These are phyloP conservation scores for Podila horticola DNA, from an alignment of 192 early-diverging fungal species.

Conservation along the genomic window DNA sequence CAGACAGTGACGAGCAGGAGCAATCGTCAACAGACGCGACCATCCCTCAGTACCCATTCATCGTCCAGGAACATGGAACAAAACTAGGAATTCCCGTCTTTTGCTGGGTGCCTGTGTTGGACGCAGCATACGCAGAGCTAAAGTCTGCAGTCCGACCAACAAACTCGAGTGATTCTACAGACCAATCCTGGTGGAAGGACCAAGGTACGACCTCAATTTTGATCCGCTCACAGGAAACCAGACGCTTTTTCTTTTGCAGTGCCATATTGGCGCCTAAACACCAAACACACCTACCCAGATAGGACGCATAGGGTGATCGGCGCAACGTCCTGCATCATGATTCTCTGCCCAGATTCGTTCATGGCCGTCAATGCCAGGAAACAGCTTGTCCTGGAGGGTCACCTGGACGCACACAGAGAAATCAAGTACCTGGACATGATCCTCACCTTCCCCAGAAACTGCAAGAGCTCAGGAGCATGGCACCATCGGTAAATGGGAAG, in stretches of 20 bases:
- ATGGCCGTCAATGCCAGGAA: conserved; percentile 62
- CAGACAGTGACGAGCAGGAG: background rate
- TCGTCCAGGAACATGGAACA: conserved; percentile 36
- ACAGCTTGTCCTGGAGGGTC: conserved; percentile 37
- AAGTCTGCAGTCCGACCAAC: conserved; percentile 11
- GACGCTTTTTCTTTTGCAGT: background rate
- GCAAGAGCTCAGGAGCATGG: conserved; percentile 62
- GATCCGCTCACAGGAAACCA: background rate
- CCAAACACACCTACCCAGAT: background rate
- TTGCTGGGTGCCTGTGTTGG: conserved; percentile 41
- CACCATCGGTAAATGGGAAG: conserved; percentile 52
- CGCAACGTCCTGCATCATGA: conserved; percentile 51
- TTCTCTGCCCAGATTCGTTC: conserved; percentile 63
- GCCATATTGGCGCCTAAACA: background rate
- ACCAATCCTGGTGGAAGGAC: conserved; percentile 20
- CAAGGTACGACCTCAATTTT: conserved; percentile 26
- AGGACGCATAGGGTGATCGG: conserved; percentile 7
- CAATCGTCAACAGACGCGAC: background rate
- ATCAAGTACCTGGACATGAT: conserved; percentile 55
- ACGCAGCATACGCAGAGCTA: conserved; percentile 16
- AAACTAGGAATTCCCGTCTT: conserved; percentile 47
- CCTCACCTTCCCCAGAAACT: conserved; percentile 60
- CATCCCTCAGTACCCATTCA: conserved; percentile 19
- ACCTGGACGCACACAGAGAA: conserved; percentile 45
- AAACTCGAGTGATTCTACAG: background rate